These are phyloP conservation scores for Panaeolus papilionaceus DNA, from an alignment of 768 basidiomycete species.

Conservation along the genomic window DNA sequence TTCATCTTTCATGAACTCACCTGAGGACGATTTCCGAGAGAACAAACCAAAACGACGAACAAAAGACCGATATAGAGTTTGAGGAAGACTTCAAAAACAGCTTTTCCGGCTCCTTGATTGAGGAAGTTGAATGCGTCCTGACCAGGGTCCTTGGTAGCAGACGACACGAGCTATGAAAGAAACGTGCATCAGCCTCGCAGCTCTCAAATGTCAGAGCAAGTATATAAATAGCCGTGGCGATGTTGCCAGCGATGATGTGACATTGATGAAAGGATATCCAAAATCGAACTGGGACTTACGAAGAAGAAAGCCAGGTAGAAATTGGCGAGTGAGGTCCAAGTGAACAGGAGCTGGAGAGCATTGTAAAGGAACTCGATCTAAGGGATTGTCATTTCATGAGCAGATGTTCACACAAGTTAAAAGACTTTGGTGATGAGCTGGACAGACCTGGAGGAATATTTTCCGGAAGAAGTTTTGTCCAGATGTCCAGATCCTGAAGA, in stretches of 20 bases:
- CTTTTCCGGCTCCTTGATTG: conserved; percentile 69
- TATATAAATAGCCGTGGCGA: background rate
- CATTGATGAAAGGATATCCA: background rate
- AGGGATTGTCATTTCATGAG: conserved; percentile 9
- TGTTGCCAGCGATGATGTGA: background rate
- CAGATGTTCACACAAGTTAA: conserved; percentile 13
- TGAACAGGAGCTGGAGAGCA: conserved; percentile 85
- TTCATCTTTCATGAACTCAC: conserved; percentile 28
- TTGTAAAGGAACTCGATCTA: conserved; percentile 93
- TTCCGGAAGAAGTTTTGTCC: conserved; percentile 92
- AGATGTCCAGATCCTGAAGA: conserved; percentile 87
- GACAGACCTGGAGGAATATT: conserved; percentile 65
- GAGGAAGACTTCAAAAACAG: conserved; percentile 79
- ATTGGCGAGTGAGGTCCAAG: conserved; percentile 93
- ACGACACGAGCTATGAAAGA: conserved; percentile 70
- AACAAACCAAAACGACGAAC: conserved; percentile 84
- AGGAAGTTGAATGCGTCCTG: conserved; percentile 85
- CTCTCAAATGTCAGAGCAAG: background rate
- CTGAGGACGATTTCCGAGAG: conserved; percentile 90
- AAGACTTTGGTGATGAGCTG: background rate
- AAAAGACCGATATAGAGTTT: conserved; percentile 86
- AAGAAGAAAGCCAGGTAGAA: conserved; percentile 97
- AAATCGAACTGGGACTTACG: conserved; percentile 49
- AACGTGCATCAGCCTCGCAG: conserved; percentile 15
- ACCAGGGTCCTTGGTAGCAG: conserved; percentile 64